These are phyloP conservation scores for Rhizopogon vinicolor DNA, from an alignment of 768 basidiomycete genomes.

Conservation along the genomic window DNA sequence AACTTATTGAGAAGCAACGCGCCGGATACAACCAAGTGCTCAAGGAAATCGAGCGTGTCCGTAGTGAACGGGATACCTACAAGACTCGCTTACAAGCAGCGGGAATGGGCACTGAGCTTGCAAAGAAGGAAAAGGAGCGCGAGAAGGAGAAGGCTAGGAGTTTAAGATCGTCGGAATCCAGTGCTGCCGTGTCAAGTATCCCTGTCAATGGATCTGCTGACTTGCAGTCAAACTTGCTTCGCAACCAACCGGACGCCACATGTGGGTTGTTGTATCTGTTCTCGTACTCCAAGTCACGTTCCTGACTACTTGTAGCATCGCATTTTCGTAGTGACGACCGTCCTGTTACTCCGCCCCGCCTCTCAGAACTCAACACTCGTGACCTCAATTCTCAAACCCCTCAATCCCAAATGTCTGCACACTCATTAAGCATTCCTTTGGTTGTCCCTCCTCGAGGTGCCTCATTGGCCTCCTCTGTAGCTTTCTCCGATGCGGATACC, in stretches of 20 bases:
- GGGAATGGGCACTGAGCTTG: slow-evolving; percentile 35
- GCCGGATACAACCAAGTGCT: slow-evolving; percentile 73
- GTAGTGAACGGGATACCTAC: slow-evolving; percentile 72
- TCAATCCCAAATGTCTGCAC: slow-evolving; percentile 1
- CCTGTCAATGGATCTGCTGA: slow-evolving; percentile 19
- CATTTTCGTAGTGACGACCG: slow-evolving; percentile 16
- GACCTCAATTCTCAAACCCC: slow-evolving; percentile 5
- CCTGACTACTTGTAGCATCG: not conserved
- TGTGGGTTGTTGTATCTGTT: slow-evolving; percentile 14
- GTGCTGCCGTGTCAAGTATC: slow-evolving; percentile 2
- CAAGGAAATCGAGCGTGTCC: slow-evolving; percentile 82
- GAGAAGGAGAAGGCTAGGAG: slow-evolving; percentile 11
- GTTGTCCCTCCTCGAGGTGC: slow-evolving; percentile 17
- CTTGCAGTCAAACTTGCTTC: slow-evolving; percentile 15
- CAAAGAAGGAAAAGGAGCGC: slow-evolving; percentile 21
- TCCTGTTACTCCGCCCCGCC: slow-evolving; percentile 14
- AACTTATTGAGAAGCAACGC: slow-evolving; percentile 89
- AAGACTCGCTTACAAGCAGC: slow-evolving; percentile 28
- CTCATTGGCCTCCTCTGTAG: slow-evolving; percentile 11
- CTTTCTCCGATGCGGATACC: not conserved
- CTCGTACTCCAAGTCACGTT: not conserved
- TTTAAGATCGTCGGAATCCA: slow-evolving; percentile 20
- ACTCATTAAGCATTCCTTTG: slow-evolving; percentile 4
- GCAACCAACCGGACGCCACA: slow-evolving; percentile 29
- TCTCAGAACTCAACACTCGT: slow-evolving; percentile 7